These are phyloP conservation scores for Hymenochaete sp. DNA, from an alignment of 1,284 basidiomycete genomes.

Conservation along the genomic window DNA sequence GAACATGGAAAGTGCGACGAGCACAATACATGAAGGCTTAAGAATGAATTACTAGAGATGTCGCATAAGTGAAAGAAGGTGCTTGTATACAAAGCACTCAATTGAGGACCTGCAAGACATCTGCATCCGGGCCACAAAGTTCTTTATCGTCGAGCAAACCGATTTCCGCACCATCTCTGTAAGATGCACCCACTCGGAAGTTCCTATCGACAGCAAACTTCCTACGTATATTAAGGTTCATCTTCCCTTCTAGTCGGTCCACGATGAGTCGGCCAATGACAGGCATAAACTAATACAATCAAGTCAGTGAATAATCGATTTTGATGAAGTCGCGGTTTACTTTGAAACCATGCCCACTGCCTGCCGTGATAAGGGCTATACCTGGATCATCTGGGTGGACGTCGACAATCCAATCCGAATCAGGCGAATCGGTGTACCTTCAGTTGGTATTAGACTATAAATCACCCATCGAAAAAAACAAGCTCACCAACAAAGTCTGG, in stretches of 20 bases:
- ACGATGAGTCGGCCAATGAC: constrained; percentile 70
- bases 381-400: constrained; percentile 46
- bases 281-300: constrained; percentile 63
- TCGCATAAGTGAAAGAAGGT: no score
- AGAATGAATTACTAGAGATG: no score
- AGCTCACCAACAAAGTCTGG: constrained; percentile 73
- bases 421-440: constrained; percentile 73
- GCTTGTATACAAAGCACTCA: no score
- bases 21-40: no score
- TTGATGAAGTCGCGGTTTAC: neutral
- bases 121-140: constrained; percentile 44
- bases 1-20: no score
- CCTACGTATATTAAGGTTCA: constrained; percentile 39
- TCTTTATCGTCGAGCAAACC: constrained; percentile 34
- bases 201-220: constrained; percentile 48
- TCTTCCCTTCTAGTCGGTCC: constrained; percentile 57
- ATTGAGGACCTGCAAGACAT: no score
- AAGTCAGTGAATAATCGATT: neutral
- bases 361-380: constrained; percentile 66
- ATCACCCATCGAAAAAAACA: neutral
- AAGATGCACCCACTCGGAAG: constrained; percentile 23
- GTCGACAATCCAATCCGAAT: constrained; percentile 76
- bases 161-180: constrained; percentile 28
- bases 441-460: neutral
- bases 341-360: constrained; percentile 80